phyloP scores from a whole-genome alignment of 2,329 filamentous ascomycete species.

The Aspergillus fumigatus region DNA sequence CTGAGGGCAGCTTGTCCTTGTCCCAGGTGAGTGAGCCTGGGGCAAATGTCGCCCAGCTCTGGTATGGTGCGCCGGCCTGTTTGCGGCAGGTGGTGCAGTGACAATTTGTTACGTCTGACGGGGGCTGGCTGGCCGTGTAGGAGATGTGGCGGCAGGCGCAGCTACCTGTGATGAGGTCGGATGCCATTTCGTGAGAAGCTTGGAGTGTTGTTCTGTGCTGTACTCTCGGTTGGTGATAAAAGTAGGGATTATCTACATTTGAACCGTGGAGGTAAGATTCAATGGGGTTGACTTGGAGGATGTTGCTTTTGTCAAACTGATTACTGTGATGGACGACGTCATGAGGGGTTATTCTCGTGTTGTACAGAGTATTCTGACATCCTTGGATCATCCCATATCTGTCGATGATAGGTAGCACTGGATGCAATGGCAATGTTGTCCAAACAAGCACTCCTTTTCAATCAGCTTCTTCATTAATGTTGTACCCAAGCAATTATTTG shows the following conservation, averaged over 20 bases:
- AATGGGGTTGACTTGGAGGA: too few species aligned
- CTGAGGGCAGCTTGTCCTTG: constrained; percentile 28
- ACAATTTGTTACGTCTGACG: constrained; percentile 39
- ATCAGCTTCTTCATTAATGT: not conserved
- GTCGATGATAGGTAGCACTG: not conserved
- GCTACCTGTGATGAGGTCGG: constrained; percentile 25
- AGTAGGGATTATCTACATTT: not conserved
- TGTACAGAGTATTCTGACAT: not conserved
- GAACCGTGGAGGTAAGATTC: too few species aligned
- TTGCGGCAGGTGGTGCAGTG: constrained; percentile 49
- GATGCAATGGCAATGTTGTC: not conserved
- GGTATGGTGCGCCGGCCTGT: constrained; percentile 43
- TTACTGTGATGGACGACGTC: not conserved
- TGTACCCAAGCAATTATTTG: not conserved
- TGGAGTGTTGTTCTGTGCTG: not conserved
- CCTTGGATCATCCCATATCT: not conserved
- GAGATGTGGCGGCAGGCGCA: constrained; percentile 43
- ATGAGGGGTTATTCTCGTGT: not conserved
- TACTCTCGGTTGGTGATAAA: too few species aligned
- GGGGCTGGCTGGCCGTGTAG: constrained; percentile 37
- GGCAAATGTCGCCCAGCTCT: constrained; percentile 41
- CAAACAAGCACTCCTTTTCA: not conserved
- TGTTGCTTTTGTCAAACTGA: too few species aligned
- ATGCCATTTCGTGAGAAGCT: not conserved
- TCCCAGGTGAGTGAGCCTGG: constrained; percentile 30